Percentiles rank a stretch among this genome's conserved stretches.
These are phyloP conservation scores for Protea cynaroides DNA, from an alignment of 164 flowering plant genomes.

Conservation along the genomic window DNA sequence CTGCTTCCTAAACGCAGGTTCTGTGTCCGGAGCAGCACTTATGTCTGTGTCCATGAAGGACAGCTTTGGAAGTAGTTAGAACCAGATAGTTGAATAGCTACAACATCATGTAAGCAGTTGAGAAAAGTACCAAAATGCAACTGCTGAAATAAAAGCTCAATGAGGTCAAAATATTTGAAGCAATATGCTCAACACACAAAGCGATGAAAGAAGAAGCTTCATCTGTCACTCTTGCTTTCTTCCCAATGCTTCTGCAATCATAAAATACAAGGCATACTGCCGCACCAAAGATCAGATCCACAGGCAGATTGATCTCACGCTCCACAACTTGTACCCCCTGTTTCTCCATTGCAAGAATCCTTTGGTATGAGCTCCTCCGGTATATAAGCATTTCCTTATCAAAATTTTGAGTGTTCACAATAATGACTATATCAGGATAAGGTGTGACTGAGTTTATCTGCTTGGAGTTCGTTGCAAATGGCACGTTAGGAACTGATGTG, in stretches of 20 bases:
- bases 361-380: conserved; percentile 83
- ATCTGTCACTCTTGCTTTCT: conserved; percentile 33
- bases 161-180: conserved; percentile 62
- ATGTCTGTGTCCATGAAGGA: too few species aligned
- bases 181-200: conserved; percentile 63
- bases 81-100: not conserved
- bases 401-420: conserved; percentile 67
- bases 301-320: conserved; percentile 75
- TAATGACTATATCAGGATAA: conserved; percentile 38
- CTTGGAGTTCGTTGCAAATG: conserved; percentile 17
- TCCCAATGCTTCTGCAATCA: conserved; percentile 53
- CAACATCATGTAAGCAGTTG: not conserved
- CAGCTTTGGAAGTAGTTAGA: too few species aligned
- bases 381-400: conserved; percentile 80
- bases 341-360: conserved; percentile 78
- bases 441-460: conserved; percentile 19
- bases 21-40: too few species aligned
- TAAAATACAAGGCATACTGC: conserved; percentile 77
- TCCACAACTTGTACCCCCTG: conserved; percentile 79
- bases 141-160: conserved; percentile 77
- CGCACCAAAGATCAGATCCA: conserved; percentile 70
- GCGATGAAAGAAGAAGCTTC: conserved; percentile 59
- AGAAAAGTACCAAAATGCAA: conserved; percentile 75
- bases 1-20: too few species aligned
- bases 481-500: conserved; percentile 16